These are phyloP conservation scores for Pseudozyma thailandica DNA, from an alignment of 1,284 basidiomycete species.

Conservation along the genomic window DNA sequence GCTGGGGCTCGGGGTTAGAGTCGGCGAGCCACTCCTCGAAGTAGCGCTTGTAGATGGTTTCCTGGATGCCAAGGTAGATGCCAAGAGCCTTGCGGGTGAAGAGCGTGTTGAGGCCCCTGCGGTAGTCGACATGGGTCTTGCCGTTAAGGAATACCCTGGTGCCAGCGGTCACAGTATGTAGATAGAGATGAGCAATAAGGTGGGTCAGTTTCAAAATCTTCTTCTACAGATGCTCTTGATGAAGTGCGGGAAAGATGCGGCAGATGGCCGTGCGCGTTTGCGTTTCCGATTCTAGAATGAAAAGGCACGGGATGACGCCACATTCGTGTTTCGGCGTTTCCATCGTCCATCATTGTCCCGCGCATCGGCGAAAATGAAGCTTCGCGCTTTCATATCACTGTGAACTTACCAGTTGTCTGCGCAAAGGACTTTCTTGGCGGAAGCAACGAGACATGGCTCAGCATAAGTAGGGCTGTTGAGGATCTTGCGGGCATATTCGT, in stretches of 20 bases:
- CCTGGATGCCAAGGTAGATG: slow-evolving; percentile 88
- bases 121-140: slow-evolving; percentile 92
- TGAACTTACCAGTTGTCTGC: slow-evolving; percentile 86
- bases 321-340: background rate
- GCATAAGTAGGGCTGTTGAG: slow-evolving; percentile 66
- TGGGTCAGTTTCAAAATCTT: background rate
- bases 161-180: too few species aligned
- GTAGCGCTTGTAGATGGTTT: slow-evolving; percentile 82
- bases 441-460: slow-evolving; percentile 87
- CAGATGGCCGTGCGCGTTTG: background rate
- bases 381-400: too few species aligned
- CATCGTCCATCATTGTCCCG: background rate
- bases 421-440: slow-evolving; percentile 86
- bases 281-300: background rate
- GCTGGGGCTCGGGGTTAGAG: slow-evolving; percentile 58
- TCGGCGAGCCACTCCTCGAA: slow-evolving; percentile 71
- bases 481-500: slow-evolving; percentile 66
- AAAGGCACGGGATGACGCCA: background rate
- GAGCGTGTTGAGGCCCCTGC: slow-evolving; percentile 86
- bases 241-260: too few species aligned
- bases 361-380: too few species aligned
- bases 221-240: background rate
- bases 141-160: slow-evolving; percentile 97
- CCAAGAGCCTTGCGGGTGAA: slow-evolving; percentile 82
- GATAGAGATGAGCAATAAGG: too few species aligned